These are phyloP conservation scores for Westerdykella ornata DNA, from an alignment of 2,329 filamentous ascomycete genomes.

Conservation along the genomic window DNA sequence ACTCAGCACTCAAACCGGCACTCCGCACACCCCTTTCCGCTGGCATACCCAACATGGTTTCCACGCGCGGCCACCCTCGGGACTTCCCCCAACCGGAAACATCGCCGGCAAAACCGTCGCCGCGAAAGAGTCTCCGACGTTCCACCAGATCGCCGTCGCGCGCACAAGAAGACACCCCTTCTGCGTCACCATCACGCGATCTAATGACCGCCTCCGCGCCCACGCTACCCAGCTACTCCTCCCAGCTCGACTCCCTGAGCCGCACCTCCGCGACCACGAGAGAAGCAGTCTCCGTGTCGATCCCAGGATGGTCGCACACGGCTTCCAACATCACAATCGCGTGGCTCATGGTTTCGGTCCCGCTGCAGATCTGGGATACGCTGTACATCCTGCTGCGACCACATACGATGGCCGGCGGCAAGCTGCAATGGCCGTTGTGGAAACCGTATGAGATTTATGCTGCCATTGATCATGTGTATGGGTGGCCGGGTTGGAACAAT, in stretches of 20 bases:
- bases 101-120: constrained; percentile 31
- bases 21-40: background rate
- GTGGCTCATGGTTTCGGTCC: constrained; percentile 70
- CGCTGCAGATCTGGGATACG: constrained; percentile 75
- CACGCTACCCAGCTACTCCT: constrained; percentile 13
- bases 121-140: constrained; percentile 24
- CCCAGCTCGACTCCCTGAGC: too few species aligned
- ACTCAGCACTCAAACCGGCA: background rate
- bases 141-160: constrained; percentile 28
- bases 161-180: constrained; percentile 15
- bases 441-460: constrained; percentile 75
- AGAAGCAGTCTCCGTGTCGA: constrained; percentile 21
- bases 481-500: constrained; percentile 60
- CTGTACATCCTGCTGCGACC: constrained; percentile 74
- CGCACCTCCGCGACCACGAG: constrained; percentile 6
- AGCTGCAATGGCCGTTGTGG: constrained; percentile 65
- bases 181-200: constrained; percentile 9
- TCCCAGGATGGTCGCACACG: constrained; percentile 50
- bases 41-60: constrained; percentile 28
- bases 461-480: constrained; percentile 73
- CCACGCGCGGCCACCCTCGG: constrained; percentile 35
- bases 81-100: constrained; percentile 32
- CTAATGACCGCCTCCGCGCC: background rate
- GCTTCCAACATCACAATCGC: constrained; percentile 54
- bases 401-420: constrained; percentile 72